Percentiles rank a stretch among this genome's conserved stretches.
These are phyloP conservation scores for Trypanosoma mega DNA, from an alignment of 208 protist genomes.

Conservation along the genomic window DNA sequence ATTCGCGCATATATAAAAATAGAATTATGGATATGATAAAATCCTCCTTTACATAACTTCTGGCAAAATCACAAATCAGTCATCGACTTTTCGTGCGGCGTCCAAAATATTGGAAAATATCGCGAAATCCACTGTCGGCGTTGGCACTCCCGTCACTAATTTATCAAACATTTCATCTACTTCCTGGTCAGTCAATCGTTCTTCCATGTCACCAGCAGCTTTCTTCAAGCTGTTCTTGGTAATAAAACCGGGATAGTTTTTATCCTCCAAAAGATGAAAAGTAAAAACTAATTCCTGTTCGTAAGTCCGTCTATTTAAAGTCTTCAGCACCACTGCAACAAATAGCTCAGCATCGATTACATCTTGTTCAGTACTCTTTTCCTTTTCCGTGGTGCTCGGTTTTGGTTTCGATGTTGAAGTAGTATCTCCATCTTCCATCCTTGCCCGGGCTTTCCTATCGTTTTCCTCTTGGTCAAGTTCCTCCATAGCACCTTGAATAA, in stretches of 20 bases:
- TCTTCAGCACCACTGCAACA: slow-evolving; percentile 68
- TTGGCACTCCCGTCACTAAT: slow-evolving; percentile 70
- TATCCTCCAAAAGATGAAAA: slow-evolving; percentile 77
- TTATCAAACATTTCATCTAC: slow-evolving; percentile 85
- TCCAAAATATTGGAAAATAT: slow-evolving; percentile 67
- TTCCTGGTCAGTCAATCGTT: slow-evolving; percentile 76
- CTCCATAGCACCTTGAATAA: slow-evolving; percentile 48
- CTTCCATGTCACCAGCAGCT: slow-evolving; percentile 51
- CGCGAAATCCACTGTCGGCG: slow-evolving; percentile 67
- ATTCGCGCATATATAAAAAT: too few relatives aligned
- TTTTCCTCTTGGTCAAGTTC: slow-evolving; percentile 29
- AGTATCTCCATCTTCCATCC: not conserved
- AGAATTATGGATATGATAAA: too few relatives aligned
- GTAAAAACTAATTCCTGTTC: slow-evolving; percentile 71
- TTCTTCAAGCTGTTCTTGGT: slow-evolving; percentile 73
- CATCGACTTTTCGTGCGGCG: slow-evolving; percentile 41
- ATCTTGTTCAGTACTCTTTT: slow-evolving; percentile 25
- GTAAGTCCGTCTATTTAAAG: slow-evolving; percentile 57
- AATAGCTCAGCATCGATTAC: slow-evolving; percentile 66
- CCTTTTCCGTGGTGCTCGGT: not conserved
- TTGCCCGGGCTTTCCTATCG: slow-evolving; percentile 3
- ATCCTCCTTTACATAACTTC: too few relatives aligned
- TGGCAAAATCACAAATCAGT: too few relatives aligned
- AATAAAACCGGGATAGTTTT: slow-evolving; percentile 75
- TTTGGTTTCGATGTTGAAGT: not conserved